Evolutionary conservation across 1,284 basidiomycete genomes (phyloP).

Genomic region (Trametes sp.): DNA sequence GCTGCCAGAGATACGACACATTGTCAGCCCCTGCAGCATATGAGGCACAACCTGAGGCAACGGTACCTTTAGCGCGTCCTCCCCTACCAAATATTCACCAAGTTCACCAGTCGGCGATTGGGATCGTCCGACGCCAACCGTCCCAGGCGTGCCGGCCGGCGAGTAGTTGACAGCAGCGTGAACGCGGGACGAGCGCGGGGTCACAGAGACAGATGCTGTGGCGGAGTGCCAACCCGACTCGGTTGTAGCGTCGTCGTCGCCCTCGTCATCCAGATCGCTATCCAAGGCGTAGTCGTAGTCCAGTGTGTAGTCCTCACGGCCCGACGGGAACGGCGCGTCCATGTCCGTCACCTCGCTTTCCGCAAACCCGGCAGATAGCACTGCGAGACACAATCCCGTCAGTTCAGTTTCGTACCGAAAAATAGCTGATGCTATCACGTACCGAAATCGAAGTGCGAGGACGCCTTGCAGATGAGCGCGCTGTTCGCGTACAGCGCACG

Average conservation of each 20-base stretch:
- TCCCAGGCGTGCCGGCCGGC: too few species aligned
- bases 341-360: slow-evolving; percentile 27
- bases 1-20: too few species aligned
- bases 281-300: slow-evolving; percentile 34
- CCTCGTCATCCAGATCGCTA: slow-evolving; percentile 37
- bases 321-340: slow-evolving; percentile 23
- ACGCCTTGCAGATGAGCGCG: slow-evolving; percentile 3
- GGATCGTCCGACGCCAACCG: too few species aligned
- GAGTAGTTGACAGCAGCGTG: too few species aligned
- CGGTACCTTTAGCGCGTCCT: too few species aligned
- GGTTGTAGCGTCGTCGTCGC: slow-evolving; percentile 10
- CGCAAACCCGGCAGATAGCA: slow-evolving; percentile 25
- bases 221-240: not conserved
- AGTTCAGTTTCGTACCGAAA: not conserved
- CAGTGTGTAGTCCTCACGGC: not conserved
- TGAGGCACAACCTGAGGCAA: too few species aligned
- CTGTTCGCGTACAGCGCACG: slow-evolving; percentile 13
- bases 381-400: slow-evolving; percentile 6
- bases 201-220: too few species aligned
- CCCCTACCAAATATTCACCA: too few species aligned
- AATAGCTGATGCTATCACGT: not conserved
- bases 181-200: too few species aligned
- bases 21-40: too few species aligned
- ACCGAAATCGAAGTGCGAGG: slow-evolving; percentile 8
- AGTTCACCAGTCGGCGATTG: too few species aligned